These are phyloP conservation scores for Steccherinum ochraceum DNA, from an alignment of 768 basidiomycete species.

Conservation along the genomic window DNA sequence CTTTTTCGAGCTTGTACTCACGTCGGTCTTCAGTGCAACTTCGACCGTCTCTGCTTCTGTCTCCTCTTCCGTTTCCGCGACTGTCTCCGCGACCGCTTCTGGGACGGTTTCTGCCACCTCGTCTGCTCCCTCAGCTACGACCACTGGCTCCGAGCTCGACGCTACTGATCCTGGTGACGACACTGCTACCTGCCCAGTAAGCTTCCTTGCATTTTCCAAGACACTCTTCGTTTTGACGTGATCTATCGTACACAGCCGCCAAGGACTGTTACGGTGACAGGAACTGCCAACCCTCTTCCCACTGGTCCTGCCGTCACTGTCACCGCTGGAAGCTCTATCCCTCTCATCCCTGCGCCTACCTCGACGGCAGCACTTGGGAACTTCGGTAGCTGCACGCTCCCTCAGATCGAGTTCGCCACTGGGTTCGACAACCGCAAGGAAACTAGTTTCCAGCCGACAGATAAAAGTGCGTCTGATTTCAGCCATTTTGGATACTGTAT, in stretches of 20 bases:
- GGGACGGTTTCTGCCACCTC: slow-evolving; percentile 35
- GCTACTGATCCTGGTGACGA: background rate
- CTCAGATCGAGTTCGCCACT: slow-evolving; percentile 48
- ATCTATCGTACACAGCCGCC: slow-evolving; percentile 1
- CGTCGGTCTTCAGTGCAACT: slow-evolving; percentile 5
- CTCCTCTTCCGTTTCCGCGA: slow-evolving; percentile 6
- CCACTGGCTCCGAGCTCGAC: slow-evolving; percentile 6
- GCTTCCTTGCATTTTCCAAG: background rate
- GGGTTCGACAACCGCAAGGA: slow-evolving; percentile 50
- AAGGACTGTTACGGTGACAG: slow-evolving; percentile 13
- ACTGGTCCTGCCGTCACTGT: slow-evolving; percentile 5
- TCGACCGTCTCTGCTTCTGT: slow-evolving; percentile 6
- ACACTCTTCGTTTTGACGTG: background rate
- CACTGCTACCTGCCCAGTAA: slow-evolving; percentile 4
- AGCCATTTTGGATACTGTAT: background rate
- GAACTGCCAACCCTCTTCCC: slow-evolving; percentile 5
- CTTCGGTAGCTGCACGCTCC: slow-evolving; percentile 51
- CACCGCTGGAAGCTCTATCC: slow-evolving; percentile 4
- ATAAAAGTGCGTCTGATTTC: slow-evolving; percentile 32
- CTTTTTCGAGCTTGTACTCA: slow-evolving; percentile 2
- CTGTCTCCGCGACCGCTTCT: slow-evolving; percentile 2
- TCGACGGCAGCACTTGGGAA: slow-evolving; percentile 22
- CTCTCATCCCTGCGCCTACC: slow-evolving; percentile 6
- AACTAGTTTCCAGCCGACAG: slow-evolving; percentile 47
- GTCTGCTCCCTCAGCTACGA: slow-evolving; percentile 28